Conservation (phyloP, 2,329 filamentous ascomycete species). For the Stachybotrys elegans region DNA sequence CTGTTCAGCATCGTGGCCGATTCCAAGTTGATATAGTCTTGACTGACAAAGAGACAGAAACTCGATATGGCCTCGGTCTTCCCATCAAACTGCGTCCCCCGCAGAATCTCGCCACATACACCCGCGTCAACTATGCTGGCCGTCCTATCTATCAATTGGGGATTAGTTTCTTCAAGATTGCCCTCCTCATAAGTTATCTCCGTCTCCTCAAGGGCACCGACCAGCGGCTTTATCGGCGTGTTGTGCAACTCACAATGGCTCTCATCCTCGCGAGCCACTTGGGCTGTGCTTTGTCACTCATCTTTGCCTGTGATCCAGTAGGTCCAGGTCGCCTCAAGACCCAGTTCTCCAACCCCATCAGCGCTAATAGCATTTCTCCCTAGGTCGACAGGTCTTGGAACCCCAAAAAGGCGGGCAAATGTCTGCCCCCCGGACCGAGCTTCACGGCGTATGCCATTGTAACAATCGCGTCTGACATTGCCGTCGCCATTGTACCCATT, state of each 20-base stretch:
- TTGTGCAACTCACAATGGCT: slow-evolving; percentile 39
- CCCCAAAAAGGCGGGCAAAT: slow-evolving; percentile 31
- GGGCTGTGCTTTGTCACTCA: slow-evolving; percentile 41
- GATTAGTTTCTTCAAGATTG: slow-evolving; percentile 52
- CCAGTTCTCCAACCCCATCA: too few species aligned
- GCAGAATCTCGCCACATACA: slow-evolving; percentile 38
- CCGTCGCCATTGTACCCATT: slow-evolving; percentile 45
- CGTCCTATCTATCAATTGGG: slow-evolving; percentile 50
- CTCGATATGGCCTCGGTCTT: slow-evolving; percentile 47
- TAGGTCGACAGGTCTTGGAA: slow-evolving; percentile 42
- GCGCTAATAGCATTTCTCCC: too few species aligned
- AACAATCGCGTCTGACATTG: slow-evolving; percentile 45
- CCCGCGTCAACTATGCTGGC: slow-evolving; percentile 46
- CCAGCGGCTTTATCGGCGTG: slow-evolving; percentile 34
- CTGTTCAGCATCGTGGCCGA: background rate
- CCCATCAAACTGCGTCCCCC: slow-evolving; percentile 37
- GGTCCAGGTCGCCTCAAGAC: too few species aligned
- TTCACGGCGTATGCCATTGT: slow-evolving; percentile 48
- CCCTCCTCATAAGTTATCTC: slow-evolving; percentile 47
- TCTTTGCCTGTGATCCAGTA: slow-evolving; percentile 47
- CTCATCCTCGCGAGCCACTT: slow-evolving; percentile 41
- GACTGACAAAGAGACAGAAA: slow-evolving; percentile 30
- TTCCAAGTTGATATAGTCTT: background rate
- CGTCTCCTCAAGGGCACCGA: slow-evolving; percentile 44
- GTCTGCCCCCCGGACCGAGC: slow-evolving; percentile 39